A percentile compares a stretch with the other conserved stretches of the same genome.
Conservation (phyloP, 2,329 filamentous ascomycete genomes). For the Atkinsonella hypoxylon region DNA sequence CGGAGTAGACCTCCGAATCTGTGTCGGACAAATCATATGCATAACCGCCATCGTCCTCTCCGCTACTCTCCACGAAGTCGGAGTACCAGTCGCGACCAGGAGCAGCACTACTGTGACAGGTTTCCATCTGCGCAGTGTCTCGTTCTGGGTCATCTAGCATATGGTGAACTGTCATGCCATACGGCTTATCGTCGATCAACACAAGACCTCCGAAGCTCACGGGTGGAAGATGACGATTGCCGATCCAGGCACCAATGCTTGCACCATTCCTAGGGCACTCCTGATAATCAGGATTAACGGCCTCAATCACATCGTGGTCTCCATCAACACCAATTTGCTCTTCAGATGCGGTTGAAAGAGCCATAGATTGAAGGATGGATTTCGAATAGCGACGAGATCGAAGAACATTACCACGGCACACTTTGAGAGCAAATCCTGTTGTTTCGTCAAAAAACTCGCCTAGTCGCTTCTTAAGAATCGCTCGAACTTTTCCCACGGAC, state of each 20-base stretch:
- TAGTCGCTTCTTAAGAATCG: slow-evolving; percentile 58
- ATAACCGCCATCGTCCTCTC: slow-evolving; percentile 36
- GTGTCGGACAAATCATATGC: slow-evolving; percentile 51
- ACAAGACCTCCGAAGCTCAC: slow-evolving; percentile 86
- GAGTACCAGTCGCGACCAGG: slow-evolving; percentile 30
- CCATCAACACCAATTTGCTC: slow-evolving; percentile 19
- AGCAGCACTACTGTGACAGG: slow-evolving; percentile 27
- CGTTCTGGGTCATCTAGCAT: slow-evolving; percentile 68
- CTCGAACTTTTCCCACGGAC: slow-evolving; percentile 60
- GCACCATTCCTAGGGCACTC: slow-evolving; percentile 70
- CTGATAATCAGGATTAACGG: slow-evolving; percentile 67
- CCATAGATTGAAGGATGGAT: slow-evolving; percentile 20
- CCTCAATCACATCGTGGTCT: slow-evolving; percentile 29
- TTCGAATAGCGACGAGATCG: slow-evolving; percentile 40
- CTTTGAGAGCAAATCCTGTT: slow-evolving; percentile 53
- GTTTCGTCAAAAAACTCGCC: slow-evolving; percentile 51
- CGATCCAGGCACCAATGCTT: slow-evolving; percentile 83
- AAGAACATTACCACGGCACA: slow-evolving; percentile 57
- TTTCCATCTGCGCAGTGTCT: slow-evolving; percentile 21
- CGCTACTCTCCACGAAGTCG: slow-evolving; percentile 29
- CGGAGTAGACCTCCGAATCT: slow-evolving; percentile 42
- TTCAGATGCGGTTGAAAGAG: slow-evolving; percentile 5
- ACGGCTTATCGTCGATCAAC: slow-evolving; percentile 70
- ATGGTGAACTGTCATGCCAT: slow-evolving; percentile 94
- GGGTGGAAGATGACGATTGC: slow-evolving; percentile 74